A percentile compares a stretch with the other conserved stretches of the same genome.
phyloP scores from a whole-genome alignment of 2,329 filamentous ascomycete genomes.

The Monosporascus ibericus region DNA sequence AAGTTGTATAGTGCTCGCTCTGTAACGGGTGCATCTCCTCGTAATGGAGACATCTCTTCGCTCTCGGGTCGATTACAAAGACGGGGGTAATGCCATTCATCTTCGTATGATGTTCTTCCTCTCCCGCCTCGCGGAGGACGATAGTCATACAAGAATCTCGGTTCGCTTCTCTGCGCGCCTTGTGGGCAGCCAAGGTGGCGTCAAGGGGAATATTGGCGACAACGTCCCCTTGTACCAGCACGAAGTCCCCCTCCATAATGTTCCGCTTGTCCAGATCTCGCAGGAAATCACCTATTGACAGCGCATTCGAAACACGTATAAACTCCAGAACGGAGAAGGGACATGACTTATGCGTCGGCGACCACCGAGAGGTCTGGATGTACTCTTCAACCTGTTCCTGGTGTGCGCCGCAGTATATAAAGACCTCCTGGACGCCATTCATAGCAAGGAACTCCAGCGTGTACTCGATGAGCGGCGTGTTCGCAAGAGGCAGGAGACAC shows the following conservation, averaged over 20 bases:
- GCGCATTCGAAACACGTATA: conserved; percentile 75
- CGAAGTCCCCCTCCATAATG: conserved; percentile 82
- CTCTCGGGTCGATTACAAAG: conserved; percentile 78
- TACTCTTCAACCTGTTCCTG: conserved; percentile 83
- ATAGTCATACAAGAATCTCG: conserved; percentile 98
- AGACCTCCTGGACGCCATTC: conserved; percentile 91
- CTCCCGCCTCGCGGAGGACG: conserved; percentile 73
- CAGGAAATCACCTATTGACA: conserved; percentile 88
- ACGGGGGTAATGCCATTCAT: conserved; percentile 68
- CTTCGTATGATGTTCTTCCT: conserved; percentile 67
- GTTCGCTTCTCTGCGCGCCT: conserved; percentile 72
- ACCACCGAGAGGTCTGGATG: conserved; percentile 70
- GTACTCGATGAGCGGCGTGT: conserved; percentile 93
- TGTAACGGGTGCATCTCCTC: conserved; percentile 76
- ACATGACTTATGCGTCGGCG: conserved; percentile 46
- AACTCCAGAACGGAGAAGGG: conserved; percentile 79
- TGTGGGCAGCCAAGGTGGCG: conserved; percentile 68
- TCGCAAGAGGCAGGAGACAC: conserved; percentile 90
- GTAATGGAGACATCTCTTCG: conserved; percentile 83
- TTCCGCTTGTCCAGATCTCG: conserved; percentile 84
- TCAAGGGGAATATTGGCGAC: conserved; percentile 88
- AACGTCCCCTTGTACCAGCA: conserved; percentile 87
- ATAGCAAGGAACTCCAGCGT: conserved; percentile 94
- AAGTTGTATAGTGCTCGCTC: conserved; percentile 57
- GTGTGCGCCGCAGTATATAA: conserved; percentile 84